Evolutionary conservation across 306 rosid species (phyloP).

Genomic region (Rosa lucieae): DNA sequence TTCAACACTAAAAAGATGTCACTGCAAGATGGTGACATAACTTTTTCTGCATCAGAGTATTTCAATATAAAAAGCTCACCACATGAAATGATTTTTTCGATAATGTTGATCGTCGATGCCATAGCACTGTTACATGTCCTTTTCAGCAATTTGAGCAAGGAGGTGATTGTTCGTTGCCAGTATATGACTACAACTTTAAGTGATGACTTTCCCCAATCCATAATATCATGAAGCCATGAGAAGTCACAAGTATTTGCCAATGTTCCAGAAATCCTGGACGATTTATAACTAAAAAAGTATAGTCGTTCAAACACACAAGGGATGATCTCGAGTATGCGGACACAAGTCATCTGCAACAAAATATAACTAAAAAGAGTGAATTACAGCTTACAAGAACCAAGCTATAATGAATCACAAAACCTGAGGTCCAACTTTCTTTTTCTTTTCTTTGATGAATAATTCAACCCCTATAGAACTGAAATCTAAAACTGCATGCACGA

Average conservation of each 20-base stretch:
- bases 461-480: neutral
- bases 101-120: conserved; percentile 41
- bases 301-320: conserved; percentile 67
- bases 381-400: conserved; percentile 28
- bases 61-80: conserved; percentile 53
- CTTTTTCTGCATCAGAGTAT: no score
- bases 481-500: neutral
- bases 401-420: conserved; percentile 11
- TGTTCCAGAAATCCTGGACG: conserved; percentile 34
- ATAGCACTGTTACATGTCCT: conserved; percentile 46
- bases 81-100: conserved; percentile 63
- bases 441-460: neutral
- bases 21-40: conserved; percentile 3
- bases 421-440: neutral
- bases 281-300: conserved; percentile 30
- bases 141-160: conserved; percentile 64
- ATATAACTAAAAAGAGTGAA: conserved; percentile 32
- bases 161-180: conserved; percentile 69
- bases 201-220: conserved; percentile 93
- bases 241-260: conserved; percentile 45
- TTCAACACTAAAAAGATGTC: conserved; percentile 2
- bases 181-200: conserved; percentile 81
- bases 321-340: conserved; percentile 87
- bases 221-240: conserved; percentile 74
- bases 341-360: conserved; percentile 89